These are phyloP conservation scores for Basidiobolus heterosporus DNA, from an alignment of 371 early-diverging fungal species.

Conservation along the genomic window DNA sequence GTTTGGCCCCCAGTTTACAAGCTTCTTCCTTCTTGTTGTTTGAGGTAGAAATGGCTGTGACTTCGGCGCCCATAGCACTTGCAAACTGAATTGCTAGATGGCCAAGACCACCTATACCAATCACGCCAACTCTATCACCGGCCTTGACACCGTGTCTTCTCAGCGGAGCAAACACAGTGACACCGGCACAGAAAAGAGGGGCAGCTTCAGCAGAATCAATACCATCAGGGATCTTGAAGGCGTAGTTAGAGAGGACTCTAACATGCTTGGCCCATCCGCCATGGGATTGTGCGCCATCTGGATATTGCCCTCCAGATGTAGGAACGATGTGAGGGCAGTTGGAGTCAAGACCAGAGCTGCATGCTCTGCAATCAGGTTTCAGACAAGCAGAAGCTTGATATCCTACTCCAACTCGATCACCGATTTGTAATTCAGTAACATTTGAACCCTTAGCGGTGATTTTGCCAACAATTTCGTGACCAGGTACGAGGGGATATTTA, in stretches of 20 bases:
- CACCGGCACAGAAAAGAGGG: slow-evolving; percentile 44
- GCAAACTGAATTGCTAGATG: slow-evolving; percentile 53
- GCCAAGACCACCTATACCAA: slow-evolving; percentile 56
- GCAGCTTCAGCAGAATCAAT: slow-evolving; percentile 21
- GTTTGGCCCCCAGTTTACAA: slow-evolving; percentile 44
- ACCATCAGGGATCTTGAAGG: slow-evolving; percentile 29
- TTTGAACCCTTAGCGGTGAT: slow-evolving; percentile 32
- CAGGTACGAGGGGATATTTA: slow-evolving; percentile 43
- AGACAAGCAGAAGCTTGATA: slow-evolving; percentile 32
- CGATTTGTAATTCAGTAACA: slow-evolving; percentile 35
- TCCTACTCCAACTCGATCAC: slow-evolving; percentile 61
- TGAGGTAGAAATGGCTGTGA: slow-evolving; percentile 47
- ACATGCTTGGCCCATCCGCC: slow-evolving; percentile 26
- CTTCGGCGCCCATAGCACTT: slow-evolving; percentile 42
- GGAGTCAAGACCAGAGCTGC: slow-evolving; percentile 27
- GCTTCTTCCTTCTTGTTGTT: slow-evolving; percentile 42
- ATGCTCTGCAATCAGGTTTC: slow-evolving; percentile 22
- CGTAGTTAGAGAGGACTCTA: slow-evolving; percentile 22
- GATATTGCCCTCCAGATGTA: no score
- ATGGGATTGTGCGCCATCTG: slow-evolving; percentile 10
- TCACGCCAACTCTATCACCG: slow-evolving; percentile 37
- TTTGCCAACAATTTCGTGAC: slow-evolving; percentile 60
- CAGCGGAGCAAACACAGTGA: slow-evolving; percentile 44
- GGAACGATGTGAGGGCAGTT: no score
- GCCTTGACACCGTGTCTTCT: slow-evolving; percentile 23